These are phyloP conservation scores for Xylaria bambusicola DNA, from an alignment of 495 filamentous ascomycete species.

Conservation along the genomic window DNA sequence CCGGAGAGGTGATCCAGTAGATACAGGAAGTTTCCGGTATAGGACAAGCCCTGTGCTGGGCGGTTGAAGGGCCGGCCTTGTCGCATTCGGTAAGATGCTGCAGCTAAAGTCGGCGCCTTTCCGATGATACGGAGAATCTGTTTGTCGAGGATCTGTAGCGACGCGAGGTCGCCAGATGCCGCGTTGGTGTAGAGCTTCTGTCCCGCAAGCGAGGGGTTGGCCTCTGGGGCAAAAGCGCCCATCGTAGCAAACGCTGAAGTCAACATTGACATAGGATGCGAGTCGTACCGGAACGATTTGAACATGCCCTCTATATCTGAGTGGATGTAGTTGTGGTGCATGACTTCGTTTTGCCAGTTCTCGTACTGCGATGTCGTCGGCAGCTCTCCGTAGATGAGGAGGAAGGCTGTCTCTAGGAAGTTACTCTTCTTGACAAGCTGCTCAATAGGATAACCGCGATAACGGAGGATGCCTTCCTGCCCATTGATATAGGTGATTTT, in stretches of 20 bases:
- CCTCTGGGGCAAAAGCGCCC: slow-evolving; percentile 38
- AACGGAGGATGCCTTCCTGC: slow-evolving; percentile 40
- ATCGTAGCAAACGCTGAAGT: slow-evolving; percentile 46
- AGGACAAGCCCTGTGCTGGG: slow-evolving; percentile 37
- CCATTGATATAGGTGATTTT: slow-evolving; percentile 57
- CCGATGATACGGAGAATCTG: slow-evolving; percentile 43
- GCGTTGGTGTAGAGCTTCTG: slow-evolving; percentile 42
- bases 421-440: slow-evolving; percentile 42
- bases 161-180: slow-evolving; percentile 20
- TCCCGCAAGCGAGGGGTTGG: slow-evolving; percentile 39
- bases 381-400: slow-evolving; percentile 47
- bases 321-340: slow-evolving; percentile 42
- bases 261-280: slow-evolving; percentile 47
- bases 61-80: slow-evolving; percentile 40
- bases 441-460: slow-evolving; percentile 45
- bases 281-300: slow-evolving; percentile 38
- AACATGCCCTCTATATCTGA: slow-evolving; percentile 37
- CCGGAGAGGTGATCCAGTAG: slow-evolving; percentile 47
- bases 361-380: slow-evolving; percentile 37
- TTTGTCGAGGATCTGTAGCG: slow-evolving; percentile 37
- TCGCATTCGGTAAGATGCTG: slow-evolving; percentile 42
- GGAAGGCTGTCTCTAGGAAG: slow-evolving; percentile 43
- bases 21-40: slow-evolving; percentile 48
- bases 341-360: slow-evolving; percentile 39
- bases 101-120: slow-evolving; percentile 39